Conservation (phyloP, 2,329 filamentous ascomycete species). For the Passalora sequoiae region DNA sequence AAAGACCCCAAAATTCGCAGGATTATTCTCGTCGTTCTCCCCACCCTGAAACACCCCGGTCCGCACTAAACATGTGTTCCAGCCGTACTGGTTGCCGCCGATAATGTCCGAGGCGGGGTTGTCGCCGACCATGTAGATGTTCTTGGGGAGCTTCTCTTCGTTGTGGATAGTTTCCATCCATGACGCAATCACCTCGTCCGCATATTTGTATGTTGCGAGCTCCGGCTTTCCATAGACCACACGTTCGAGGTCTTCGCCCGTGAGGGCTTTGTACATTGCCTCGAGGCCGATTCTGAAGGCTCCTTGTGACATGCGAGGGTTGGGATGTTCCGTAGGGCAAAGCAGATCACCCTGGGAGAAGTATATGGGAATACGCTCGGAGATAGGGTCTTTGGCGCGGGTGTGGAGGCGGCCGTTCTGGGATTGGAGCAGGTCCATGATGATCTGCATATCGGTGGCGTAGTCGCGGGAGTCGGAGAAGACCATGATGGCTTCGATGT, state of each 20-base stretch:
- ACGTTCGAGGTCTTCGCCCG: conserved; percentile 66
- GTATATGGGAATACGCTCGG: conserved; percentile 67
- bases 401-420: conserved; percentile 64
- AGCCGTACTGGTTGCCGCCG: conserved; percentile 74
- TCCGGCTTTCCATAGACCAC: conserved; percentile 73
- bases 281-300: conserved; percentile 71
- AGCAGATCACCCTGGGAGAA: conserved; percentile 62
- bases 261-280: conserved; percentile 67
- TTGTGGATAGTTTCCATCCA: conserved; percentile 75
- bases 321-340: conserved; percentile 51
- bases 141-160: conserved; percentile 62
- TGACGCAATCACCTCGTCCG: conserved; percentile 64
- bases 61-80: conserved; percentile 74
- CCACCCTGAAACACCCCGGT: conserved; percentile 75
- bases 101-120: conserved; percentile 70
- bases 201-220: conserved; percentile 71
- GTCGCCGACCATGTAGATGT: conserved; percentile 73
- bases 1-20: conserved; percentile 72
- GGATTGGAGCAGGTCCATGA: conserved; percentile 65
- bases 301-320: conserved; percentile 66
- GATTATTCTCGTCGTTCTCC: conserved; percentile 70
- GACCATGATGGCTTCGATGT: conserved; percentile 70
- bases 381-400: conserved; percentile 59
- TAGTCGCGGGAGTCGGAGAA: conserved; percentile 71
- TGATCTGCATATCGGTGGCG: conserved; percentile 70